A percentile compares a stretch with the other conserved stretches of the same genome.
Conservation (phyloP, 176 grass and related monocot genomes). For the Rhipidocladum racemiflorum region DNA sequence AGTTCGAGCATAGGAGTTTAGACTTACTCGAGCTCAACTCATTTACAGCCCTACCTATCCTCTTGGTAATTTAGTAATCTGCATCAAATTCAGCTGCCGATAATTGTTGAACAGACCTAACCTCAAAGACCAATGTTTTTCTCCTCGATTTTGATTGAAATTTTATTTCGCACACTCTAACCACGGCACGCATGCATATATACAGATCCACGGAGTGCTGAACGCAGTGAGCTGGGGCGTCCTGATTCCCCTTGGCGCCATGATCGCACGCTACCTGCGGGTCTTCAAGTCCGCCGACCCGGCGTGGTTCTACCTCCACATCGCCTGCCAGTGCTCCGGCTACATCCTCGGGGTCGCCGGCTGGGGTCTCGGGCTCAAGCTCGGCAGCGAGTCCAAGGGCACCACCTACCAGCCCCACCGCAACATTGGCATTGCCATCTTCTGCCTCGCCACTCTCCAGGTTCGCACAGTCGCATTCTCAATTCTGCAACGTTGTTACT, state of each 20-base stretch:
- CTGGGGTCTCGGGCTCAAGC: conserved; percentile 89
- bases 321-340: conserved; percentile 73
- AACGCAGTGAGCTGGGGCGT: conserved; percentile 76
- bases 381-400: conserved; percentile 80
- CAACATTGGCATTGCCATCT: conserved; percentile 74
- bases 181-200: background rate
- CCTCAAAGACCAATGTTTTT: background rate
- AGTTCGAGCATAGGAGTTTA: too few species aligned
- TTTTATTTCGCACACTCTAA: background rate
- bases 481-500: background rate
- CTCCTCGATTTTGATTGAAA: background rate
- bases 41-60: too few species aligned
- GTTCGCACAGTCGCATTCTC: background rate
- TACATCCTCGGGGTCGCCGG: conserved; percentile 82
- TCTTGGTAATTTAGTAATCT: background rate
- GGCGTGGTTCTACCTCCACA: conserved; percentile 90
- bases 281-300: conserved; percentile 81
- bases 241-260: conserved; percentile 76
- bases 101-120: conserved; percentile 4
- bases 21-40: too few species aligned
- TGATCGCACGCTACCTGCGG: conserved; percentile 75
- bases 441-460: conserved; percentile 81
- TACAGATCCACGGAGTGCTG: conserved; percentile 84
- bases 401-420: conserved; percentile 51
- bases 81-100: background rate